phyloP scores from a whole-genome alignment of 495 filamentous ascomycete species.

The Aspergillus avenaceus region DNA sequence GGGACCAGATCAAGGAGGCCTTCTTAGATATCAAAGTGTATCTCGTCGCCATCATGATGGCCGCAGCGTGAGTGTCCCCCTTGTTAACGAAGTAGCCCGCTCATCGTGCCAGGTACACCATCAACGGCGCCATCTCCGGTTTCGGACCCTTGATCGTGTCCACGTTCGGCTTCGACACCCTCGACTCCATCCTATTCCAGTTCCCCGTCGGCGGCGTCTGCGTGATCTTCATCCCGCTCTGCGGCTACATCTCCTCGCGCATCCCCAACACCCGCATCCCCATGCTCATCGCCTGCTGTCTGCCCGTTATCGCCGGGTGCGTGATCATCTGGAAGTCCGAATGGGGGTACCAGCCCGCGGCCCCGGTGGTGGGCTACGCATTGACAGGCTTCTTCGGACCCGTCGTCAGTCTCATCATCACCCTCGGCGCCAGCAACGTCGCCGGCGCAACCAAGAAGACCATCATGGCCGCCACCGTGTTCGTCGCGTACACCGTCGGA shows the following conservation, averaged over 20 bases:
- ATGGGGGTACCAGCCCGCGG: slow-evolving; percentile 59
- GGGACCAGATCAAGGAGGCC: slow-evolving; percentile 44
- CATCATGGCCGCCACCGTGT: slow-evolving; percentile 66
- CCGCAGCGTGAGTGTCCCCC: slow-evolving; percentile 37
- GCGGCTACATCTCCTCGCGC: slow-evolving; percentile 55
- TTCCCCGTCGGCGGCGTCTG: slow-evolving; percentile 66
- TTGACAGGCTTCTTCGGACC: slow-evolving; percentile 68
- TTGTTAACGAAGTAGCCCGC: neutral
- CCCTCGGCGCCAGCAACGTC: slow-evolving; percentile 65
- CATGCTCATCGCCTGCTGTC: slow-evolving; percentile 59
- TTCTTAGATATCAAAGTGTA: slow-evolving; percentile 48
- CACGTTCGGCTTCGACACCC: slow-evolving; percentile 64
- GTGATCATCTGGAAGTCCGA: slow-evolving; percentile 68
- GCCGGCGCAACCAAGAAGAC: slow-evolving; percentile 78
- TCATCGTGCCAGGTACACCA: slow-evolving; percentile 48
- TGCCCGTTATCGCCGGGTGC: slow-evolving; percentile 71
- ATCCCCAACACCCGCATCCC: slow-evolving; percentile 61
- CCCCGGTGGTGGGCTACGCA: slow-evolving; percentile 64
- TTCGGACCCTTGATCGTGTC: slow-evolving; percentile 72
- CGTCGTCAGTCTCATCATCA: slow-evolving; percentile 61
- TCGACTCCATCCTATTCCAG: slow-evolving; percentile 67
- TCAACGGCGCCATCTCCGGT: slow-evolving; percentile 73
- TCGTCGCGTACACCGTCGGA: slow-evolving; percentile 70
- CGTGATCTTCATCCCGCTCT: slow-evolving; percentile 59
- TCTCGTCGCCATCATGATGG: slow-evolving; percentile 55